phyloP scores from a whole-genome alignment of 2,329 filamentous ascomycete genomes.

The Xylaria sp. region DNA sequence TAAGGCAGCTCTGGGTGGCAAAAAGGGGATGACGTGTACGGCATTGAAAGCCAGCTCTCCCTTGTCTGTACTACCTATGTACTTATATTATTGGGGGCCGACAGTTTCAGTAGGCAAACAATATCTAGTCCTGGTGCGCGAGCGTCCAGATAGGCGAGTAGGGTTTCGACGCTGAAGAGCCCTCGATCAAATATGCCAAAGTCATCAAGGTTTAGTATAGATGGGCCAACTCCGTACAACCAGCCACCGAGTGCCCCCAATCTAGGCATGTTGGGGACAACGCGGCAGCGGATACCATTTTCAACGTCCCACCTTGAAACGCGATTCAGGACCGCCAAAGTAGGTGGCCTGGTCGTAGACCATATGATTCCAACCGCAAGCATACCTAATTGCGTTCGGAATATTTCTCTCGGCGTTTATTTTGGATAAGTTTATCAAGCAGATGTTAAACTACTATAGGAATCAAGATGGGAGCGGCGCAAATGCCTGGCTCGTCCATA shows the following conservation, averaged over 20 bases:
- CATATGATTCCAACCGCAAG: background rate
- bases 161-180: background rate
- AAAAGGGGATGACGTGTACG: slow-evolving; percentile 12
- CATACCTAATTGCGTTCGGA: background rate
- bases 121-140: slow-evolving; percentile 1
- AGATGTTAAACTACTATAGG: background rate
- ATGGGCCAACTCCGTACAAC: background rate
- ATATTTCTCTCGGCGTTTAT: background rate
- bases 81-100: background rate
- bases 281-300: background rate
- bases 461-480: background rate
- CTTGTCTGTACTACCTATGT: background rate
- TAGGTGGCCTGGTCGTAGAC: background rate
- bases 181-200: slow-evolving; percentile 4
- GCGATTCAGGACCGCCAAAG: background rate
- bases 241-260: background rate
- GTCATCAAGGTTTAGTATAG: background rate
- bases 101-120: background rate
- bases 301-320: background rate
- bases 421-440: background rate
- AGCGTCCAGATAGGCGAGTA: background rate
- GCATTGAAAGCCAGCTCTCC: background rate
- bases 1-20: background rate
- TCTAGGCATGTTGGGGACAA: background rate
- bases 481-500: background rate